A percentile compares a stretch with the other conserved stretches of the same genome.
Evolutionary conservation across 148 eudicot species (phyloP).

Genomic region (Nepenthes mirabilis): DNA sequence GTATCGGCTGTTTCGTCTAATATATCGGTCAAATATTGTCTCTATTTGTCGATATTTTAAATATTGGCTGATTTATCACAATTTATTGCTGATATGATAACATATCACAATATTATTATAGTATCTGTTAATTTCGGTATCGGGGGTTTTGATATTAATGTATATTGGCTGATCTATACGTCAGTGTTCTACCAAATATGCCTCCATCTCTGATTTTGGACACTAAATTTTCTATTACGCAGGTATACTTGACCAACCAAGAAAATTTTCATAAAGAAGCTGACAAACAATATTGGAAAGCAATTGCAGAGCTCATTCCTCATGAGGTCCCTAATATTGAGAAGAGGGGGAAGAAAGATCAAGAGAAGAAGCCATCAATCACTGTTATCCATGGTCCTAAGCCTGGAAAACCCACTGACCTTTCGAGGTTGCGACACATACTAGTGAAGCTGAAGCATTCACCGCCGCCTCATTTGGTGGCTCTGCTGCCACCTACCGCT

Average conservation of each 20-base stretch:
- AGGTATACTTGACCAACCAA: slow-evolving; percentile 59
- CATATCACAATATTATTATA: no score
- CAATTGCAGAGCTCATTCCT: slow-evolving; percentile 86
- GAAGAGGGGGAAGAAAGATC: slow-evolving; percentile 90
- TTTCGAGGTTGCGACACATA: slow-evolving; percentile 84
- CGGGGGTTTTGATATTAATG: no score
- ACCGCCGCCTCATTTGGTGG: slow-evolving; percentile 89
- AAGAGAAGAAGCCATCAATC: slow-evolving; percentile 86
- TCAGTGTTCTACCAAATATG: neutral
- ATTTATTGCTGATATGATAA: no score
- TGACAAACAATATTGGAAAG: slow-evolving; percentile 89
- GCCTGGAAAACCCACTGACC: slow-evolving; percentile 97
- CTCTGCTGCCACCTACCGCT: slow-evolving; percentile 51
- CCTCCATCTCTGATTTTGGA: neutral
- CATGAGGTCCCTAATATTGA: slow-evolving; percentile 80
- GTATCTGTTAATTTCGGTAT: no score
- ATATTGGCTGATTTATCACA: no score
- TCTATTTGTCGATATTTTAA: no score
- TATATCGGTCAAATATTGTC: no score
- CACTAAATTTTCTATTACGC: neutral
- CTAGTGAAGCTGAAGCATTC: slow-evolving; percentile 83
- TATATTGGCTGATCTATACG: no score
- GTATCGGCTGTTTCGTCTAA: no score
- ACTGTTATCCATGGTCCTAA: slow-evolving; percentile 93
- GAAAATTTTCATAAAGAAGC: slow-evolving; percentile 91